Base-by-base conservation (phyloP, 2,329 filamentous ascomycete genomes). In the Colletotrichum sp. region DNA sequence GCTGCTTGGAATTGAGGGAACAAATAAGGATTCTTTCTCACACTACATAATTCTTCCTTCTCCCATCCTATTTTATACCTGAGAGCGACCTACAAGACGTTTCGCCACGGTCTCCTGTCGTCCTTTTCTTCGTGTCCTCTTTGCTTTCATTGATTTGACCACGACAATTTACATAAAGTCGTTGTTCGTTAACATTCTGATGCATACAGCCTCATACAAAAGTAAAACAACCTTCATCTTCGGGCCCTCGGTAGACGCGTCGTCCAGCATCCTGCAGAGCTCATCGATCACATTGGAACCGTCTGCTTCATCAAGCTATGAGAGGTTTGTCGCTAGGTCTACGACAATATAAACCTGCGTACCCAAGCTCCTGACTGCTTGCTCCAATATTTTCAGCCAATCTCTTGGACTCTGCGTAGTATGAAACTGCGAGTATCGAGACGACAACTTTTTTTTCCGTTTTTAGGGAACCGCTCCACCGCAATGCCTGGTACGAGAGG, bases 51-150 rank as follows among this genome's bases (percentile, higher is more conserved):
- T 9, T 5, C 1, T 19, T 39, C 8, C 16, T 39, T 19, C 16
- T 19, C 8, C 4, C 16, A 2, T 1, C 16, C 16, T 2, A 16
- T 0, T 16, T 44, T 4, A n/a, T n/a, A 3, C 5, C 19, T 44
- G 8, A 44, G 39, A 6, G 16, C 39, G 39, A 44, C 39, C 19
- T 0, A n/a, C 1, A 44, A 44, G 39, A 44, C 39, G 39, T 11
- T 44, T 44, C 9, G 39, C 39, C 5, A 44, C 19, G 9, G 9
- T n/a, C 39, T 44, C 19, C 39, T 44, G 2, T 44, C 19, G 9
- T 15, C 39, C 39, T 19, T 44, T 44, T 1, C 39, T 19, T n/a
- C n/a, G 5, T 44, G 39, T 12, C 13, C 16, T 44, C 39, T 11
- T 44, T n/a, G 39, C 5, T 44, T 44, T 44, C 39, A 44, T 44